Evolutionary conservation across 441 rosid species (phyloP).

Genomic region (Erysimum cheiri): DNA sequence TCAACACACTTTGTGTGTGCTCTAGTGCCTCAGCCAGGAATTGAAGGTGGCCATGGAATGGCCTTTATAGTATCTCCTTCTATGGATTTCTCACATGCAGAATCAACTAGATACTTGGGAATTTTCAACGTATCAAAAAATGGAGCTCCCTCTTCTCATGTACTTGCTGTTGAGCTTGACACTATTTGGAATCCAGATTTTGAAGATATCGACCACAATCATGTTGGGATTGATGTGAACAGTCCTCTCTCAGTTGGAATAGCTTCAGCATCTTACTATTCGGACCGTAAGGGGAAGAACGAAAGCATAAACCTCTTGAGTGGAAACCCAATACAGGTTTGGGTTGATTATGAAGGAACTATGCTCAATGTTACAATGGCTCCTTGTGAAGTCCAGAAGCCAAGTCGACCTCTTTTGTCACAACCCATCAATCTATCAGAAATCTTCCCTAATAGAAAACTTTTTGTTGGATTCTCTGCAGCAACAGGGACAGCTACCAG

Average conservation of each 20-base stretch:
- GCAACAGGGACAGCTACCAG: constrained; percentile 50
- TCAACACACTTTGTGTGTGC: constrained; percentile 65
- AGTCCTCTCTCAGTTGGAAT: constrained; percentile 46
- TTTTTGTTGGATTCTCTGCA: constrained; percentile 69
- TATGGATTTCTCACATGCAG: constrained; percentile 45
- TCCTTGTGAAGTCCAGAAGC: constrained; percentile 45
- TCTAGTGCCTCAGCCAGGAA: constrained; percentile 44
- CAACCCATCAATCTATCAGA: constrained; percentile 48
- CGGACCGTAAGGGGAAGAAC: constrained; percentile 34
- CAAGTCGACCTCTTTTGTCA: constrained; percentile 59
- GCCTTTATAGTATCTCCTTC: constrained; percentile 61
- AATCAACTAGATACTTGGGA: constrained; percentile 50
- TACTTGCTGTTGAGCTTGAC: constrained; percentile 69
- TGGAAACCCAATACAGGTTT: constrained; percentile 54
- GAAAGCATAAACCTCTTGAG: constrained; percentile 46
- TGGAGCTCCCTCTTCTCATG: constrained; percentile 47
- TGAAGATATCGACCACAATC: constrained; percentile 40
- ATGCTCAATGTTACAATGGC: constrained; percentile 58
- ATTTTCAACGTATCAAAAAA: constrained; percentile 48
- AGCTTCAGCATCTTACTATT: constrained; percentile 50
- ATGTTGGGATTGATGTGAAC: constrained; percentile 70
- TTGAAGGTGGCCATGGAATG: constrained; percentile 58
- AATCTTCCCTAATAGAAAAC: constrained; percentile 43
- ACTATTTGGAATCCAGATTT: constrained; percentile 46
- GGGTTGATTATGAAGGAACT: constrained; percentile 59